A percentile compares a stretch with the other conserved stretches of the same genome.
These are phyloP conservation scores for Naganishia antarctica DNA, from an alignment of 768 basidiomycete species.

Conservation along the genomic window DNA sequence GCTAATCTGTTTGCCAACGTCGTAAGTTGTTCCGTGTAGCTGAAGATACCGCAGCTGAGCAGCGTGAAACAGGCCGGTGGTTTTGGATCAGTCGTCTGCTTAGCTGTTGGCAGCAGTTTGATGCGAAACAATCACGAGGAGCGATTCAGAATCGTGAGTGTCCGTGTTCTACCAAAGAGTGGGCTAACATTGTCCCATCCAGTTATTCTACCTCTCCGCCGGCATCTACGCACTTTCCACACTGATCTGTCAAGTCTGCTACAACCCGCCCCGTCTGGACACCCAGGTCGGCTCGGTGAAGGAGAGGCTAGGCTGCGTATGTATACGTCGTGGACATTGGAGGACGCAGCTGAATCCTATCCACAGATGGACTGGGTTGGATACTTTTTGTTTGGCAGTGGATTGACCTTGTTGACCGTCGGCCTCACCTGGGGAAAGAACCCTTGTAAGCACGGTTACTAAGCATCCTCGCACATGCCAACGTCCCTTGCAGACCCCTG, in stretches of 20 bases:
- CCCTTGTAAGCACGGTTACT: background rate
- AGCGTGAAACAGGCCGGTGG: background rate
- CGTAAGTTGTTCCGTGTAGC: background rate
- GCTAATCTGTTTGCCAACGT: slow-evolving; percentile 2
- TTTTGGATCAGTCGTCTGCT: background rate
- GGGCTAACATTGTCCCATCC: background rate
- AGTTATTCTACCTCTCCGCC: slow-evolving; percentile 11
- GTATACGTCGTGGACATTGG: background rate
- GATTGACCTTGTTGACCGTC: background rate
- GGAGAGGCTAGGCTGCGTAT: slow-evolving; percentile 1
- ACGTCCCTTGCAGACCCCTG: background rate
- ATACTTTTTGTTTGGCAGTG: slow-evolving; percentile 3
- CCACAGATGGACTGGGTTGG: slow-evolving; percentile 21
- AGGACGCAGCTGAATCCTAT: background rate
- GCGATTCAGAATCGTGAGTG: slow-evolving; percentile 13
- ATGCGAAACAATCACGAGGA: slow-evolving; percentile 6
- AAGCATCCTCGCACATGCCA: background rate
- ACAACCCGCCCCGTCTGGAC: slow-evolving; percentile 4
- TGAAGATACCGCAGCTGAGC: background rate
- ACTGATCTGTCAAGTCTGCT: slow-evolving; percentile 12
- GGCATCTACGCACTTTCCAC: slow-evolving; percentile 3
- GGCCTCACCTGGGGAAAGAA: slow-evolving; percentile 18
- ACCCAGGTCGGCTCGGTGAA: background rate
- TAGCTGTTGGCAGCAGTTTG: slow-evolving; percentile 5
- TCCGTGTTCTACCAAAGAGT: too few species aligned